Evolutionary conservation across 2,329 filamentous ascomycete species (phyloP).

Genomic region (Trichoderma koningiopsis): DNA sequence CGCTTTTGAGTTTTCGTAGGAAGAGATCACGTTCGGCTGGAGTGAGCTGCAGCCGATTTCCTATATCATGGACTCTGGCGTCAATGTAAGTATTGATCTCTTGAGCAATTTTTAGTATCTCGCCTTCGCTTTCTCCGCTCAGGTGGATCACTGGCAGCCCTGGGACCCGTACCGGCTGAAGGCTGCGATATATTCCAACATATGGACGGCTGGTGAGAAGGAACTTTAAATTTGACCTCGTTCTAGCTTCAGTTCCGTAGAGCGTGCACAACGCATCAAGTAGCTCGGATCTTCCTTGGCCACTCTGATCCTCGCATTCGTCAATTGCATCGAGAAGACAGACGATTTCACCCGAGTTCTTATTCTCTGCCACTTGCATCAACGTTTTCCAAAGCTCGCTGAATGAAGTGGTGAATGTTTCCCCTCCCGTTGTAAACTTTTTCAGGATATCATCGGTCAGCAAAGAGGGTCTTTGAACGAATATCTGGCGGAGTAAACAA

Average conservation of each 20-base stretch:
- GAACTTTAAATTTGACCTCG: constrained; percentile 38
- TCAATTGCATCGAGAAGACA: constrained; percentile 47
- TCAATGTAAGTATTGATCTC: constrained; percentile 32
- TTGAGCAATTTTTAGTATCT: constrained; percentile 26
- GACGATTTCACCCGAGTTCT: constrained; percentile 33
- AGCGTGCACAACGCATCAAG: constrained; percentile 32
- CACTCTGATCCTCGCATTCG: constrained; percentile 37
- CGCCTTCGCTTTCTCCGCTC: constrained; percentile 27
- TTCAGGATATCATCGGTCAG: constrained; percentile 31
- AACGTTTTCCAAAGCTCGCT: constrained; percentile 39
- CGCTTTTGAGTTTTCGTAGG: constrained; percentile 13
- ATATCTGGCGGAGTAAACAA: constrained; percentile 44
- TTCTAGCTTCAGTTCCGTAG: constrained; percentile 29
- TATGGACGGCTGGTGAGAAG: constrained; percentile 40
- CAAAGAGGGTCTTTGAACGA: constrained; percentile 32
- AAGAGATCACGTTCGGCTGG: constrained; percentile 26
- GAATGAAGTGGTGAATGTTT: constrained; percentile 31
- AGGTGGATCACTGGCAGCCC: constrained; percentile 29
- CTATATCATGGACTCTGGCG: constrained; percentile 21
- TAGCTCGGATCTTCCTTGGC: constrained; percentile 30
- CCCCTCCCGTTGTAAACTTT: constrained; percentile 29
- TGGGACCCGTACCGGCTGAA: constrained; percentile 23
- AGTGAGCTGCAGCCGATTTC: neutral
- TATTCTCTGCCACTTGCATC: constrained; percentile 23
- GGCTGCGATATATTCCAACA: constrained; percentile 30